phyloP scores from a whole-genome alignment of 164 flowering plant species.

The Vitis vinifera region ASM3070453v1 NC_081815.1:5242501-5243000 shows the following conservation, averaged over 20 bases:
- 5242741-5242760: conserved; percentile 54
- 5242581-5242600: conserved; percentile 82
- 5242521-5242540: conserved; percentile 75
- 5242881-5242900: conserved; percentile 67
- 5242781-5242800: conserved; percentile 77
- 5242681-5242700: conserved; percentile 27
- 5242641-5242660: conserved; percentile 38
- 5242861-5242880: conserved; percentile 92
- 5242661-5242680: conserved; percentile 30
- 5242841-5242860: conserved; percentile 73
- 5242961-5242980: conserved; percentile 72
- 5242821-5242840: conserved; percentile 91
- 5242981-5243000: conserved; percentile 83
- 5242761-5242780: conserved; percentile 89
- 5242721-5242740: conserved; percentile 73
- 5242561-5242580: conserved; percentile 74
- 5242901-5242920: conserved; percentile 47
- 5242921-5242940: conserved; percentile 47
- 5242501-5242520: conserved; percentile 91
- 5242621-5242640: conserved; percentile 51
- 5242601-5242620: conserved; percentile 59
- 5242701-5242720: conserved; percentile 66
- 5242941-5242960: conserved; percentile 67
- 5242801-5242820: conserved; percentile 72
- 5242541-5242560: conserved; percentile 38